Conservation (phyloP, 2,329 filamentous ascomycete species). For the Ilyonectria destructans region DNA sequence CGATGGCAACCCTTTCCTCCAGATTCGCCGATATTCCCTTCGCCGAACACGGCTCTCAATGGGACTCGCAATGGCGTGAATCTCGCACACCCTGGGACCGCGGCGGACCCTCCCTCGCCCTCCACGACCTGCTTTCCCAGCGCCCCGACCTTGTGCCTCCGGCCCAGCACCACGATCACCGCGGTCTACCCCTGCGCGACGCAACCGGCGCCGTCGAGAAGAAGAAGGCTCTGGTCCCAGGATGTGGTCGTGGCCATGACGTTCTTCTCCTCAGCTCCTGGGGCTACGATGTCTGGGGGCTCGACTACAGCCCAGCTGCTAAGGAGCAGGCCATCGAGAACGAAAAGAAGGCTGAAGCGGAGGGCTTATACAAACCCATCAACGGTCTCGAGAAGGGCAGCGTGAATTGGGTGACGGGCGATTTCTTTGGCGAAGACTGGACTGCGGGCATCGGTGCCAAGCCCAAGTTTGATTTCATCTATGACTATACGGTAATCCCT, state of each 20-base stretch:
- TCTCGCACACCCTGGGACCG: slow-evolving; percentile 71
- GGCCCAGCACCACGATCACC: slow-evolving; percentile 53
- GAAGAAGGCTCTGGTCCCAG: slow-evolving; percentile 78
- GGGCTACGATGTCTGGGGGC: slow-evolving; percentile 84
- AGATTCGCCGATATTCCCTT: slow-evolving; percentile 54
- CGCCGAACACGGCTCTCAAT: slow-evolving; percentile 57
- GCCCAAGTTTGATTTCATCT: slow-evolving; percentile 76
- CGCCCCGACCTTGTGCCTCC: slow-evolving; percentile 62
- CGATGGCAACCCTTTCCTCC: slow-evolving; percentile 47
- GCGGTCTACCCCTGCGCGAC: slow-evolving; percentile 49
- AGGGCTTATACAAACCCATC: slow-evolving; percentile 60
- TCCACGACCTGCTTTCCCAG: slow-evolving; percentile 67
- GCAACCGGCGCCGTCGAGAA: slow-evolving; percentile 45
- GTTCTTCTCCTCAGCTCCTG: slow-evolving; percentile 81
- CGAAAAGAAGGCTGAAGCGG: slow-evolving; percentile 57
- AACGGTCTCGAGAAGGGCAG: slow-evolving; percentile 62
- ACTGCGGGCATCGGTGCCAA: slow-evolving; percentile 59
- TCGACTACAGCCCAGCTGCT: slow-evolving; percentile 75
- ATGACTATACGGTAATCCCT: slow-evolving; percentile 72
- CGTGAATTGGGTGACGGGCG: slow-evolving; percentile 72
- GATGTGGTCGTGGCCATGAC: slow-evolving; percentile 88
- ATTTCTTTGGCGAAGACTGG: slow-evolving; percentile 79
- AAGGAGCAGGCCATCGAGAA: slow-evolving; percentile 64
- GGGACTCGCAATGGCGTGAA: slow-evolving; percentile 66
- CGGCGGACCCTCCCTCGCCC: slow-evolving; percentile 67